These are phyloP conservation scores for Dactylis glomerata DNA, from an alignment of 176 grass and related monocot genomes.

Conservation along the genomic window DNA sequence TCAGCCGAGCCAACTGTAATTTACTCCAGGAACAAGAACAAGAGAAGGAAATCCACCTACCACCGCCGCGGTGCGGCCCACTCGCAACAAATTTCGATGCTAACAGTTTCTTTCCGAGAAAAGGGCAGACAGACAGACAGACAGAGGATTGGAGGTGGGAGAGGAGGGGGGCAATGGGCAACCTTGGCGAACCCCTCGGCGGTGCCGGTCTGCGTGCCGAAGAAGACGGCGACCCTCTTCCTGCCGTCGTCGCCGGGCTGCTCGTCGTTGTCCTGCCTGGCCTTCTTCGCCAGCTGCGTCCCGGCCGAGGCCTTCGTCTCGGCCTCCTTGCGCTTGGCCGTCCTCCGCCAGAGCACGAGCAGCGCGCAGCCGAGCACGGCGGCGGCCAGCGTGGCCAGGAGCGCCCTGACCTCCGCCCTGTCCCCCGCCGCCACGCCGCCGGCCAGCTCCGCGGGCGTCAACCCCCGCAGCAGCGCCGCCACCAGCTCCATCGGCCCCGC, in stretches of 20 bases:
- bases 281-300: not conserved
- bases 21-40: not conserved
- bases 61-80: not conserved
- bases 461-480: constrained; percentile 40
- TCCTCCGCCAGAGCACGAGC: constrained; percentile 55
- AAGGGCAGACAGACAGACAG: not conserved
- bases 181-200: constrained; percentile 96
- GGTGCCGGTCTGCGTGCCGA: constrained; percentile 90
- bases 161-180: not conserved
- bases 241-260: not conserved
- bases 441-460: constrained; percentile 42
- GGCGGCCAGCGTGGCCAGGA: constrained; percentile 45
- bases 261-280: not conserved
- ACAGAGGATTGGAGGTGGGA: not conserved
- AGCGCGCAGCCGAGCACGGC: constrained; percentile 69
- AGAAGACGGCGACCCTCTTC: constrained; percentile 63
- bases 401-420: constrained; percentile 21
- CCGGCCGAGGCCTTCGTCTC: not conserved
- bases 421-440: not conserved
- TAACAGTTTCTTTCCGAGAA: not conserved
- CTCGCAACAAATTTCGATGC: not conserved
- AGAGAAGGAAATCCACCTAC: not conserved
- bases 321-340: constrained; percentile 37
- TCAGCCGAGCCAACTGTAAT: not conserved
- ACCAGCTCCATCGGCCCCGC: constrained; percentile 50